phyloP scores from a whole-genome alignment of 192 early-diverging fungal genomes.

The Coemansia sp. region DNA sequence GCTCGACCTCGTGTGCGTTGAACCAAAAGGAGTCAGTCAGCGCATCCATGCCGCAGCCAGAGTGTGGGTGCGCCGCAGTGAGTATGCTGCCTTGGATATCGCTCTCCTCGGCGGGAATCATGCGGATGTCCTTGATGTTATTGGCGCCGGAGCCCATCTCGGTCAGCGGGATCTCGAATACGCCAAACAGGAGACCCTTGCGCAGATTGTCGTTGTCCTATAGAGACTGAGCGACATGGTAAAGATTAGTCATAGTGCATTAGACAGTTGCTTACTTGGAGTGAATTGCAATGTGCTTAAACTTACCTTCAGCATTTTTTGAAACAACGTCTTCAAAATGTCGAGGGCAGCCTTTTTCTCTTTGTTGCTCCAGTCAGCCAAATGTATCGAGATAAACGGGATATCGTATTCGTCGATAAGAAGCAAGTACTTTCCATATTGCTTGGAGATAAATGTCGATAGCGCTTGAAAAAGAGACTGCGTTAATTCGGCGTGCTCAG shows the following conservation, averaged over 20 bases:
- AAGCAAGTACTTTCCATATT: constrained; percentile 39
- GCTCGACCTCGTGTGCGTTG: constrained; percentile 34
- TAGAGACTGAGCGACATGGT: not conserved
- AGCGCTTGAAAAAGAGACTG: constrained; percentile 10
- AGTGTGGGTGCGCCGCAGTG: constrained; percentile 24
- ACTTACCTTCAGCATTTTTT: constrained; percentile 46
- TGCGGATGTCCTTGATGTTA: constrained; percentile 44
- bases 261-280: not conserved
- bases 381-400: constrained; percentile 39
- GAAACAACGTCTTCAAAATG: constrained; percentile 24
- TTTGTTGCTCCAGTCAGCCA: constrained; percentile 14
- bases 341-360: constrained; percentile 1
- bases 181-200: constrained; percentile 32
- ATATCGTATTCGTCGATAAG: constrained; percentile 51
- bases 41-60: constrained; percentile 31
- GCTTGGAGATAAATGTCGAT: constrained; percentile 9
- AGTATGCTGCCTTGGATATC: constrained; percentile 33
- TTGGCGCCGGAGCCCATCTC: constrained; percentile 49
- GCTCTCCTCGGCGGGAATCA: constrained; percentile 34
- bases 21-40: constrained; percentile 44
- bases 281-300: not conserved
- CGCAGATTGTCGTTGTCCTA: constrained; percentile 11
- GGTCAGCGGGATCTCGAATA: constrained; percentile 48
- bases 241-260: not conserved
- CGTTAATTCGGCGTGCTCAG: not conserved